Evolutionary conservation across 306 rosid species (phyloP).

Genomic region (Acacia melanoxylon): DNA sequence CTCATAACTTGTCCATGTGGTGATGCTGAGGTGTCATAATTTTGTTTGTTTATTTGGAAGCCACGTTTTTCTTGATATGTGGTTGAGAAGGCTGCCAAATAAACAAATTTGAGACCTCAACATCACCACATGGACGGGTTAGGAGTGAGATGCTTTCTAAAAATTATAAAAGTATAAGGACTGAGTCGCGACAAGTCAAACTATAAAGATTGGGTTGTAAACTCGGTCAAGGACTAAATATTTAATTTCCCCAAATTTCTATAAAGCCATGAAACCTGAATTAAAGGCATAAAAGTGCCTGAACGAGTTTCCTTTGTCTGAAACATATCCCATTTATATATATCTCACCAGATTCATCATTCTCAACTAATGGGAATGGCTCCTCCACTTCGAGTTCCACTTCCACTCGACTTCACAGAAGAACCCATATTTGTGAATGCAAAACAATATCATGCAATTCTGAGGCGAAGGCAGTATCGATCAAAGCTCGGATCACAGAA

Average conservation of each 20-base stretch:
- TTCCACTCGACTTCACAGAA: constrained; percentile 53
- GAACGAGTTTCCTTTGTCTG: constrained; percentile 18
- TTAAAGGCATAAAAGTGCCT: constrained; percentile 24
- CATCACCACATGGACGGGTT: too few relatives aligned
- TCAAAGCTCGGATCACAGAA: constrained; percentile 77
- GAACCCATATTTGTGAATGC: constrained; percentile 86
- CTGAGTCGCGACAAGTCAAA: too few relatives aligned
- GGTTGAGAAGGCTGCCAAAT: too few relatives aligned
- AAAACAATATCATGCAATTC: constrained; percentile 87
- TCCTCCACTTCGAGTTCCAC: constrained; percentile 52
- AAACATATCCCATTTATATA: constrained; percentile 9
- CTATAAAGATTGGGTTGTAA: too few relatives aligned
- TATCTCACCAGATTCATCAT: constrained; percentile 39
- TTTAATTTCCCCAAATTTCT: background rate
- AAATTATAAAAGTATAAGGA: too few relatives aligned
- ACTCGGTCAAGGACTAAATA: too few relatives aligned
- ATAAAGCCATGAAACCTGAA: constrained; percentile 28
- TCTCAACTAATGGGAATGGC: constrained; percentile 51
- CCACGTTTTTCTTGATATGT: too few relatives aligned
- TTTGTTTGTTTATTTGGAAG: too few relatives aligned
- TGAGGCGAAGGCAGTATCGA: constrained; percentile 82
- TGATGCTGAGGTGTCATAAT: too few relatives aligned
- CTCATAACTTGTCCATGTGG: too few relatives aligned
- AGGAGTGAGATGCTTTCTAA: too few relatives aligned
- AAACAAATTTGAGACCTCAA: too few relatives aligned